Conservation (phyloP, 2,329 filamentous ascomycete species). For the Herpotrichia juniperi region DNA sequence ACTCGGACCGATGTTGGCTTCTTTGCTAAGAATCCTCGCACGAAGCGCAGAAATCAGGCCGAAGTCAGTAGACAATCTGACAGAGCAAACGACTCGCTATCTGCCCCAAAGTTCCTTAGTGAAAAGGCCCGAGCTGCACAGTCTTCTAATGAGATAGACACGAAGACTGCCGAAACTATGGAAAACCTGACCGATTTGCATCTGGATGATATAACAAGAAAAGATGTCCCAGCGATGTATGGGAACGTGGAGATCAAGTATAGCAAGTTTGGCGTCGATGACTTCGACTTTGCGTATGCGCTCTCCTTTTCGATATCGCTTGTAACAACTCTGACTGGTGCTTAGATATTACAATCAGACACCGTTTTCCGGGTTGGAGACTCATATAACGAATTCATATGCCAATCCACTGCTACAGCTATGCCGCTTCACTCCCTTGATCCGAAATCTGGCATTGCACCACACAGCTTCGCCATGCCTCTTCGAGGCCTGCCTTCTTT, state of each 20-base stretch:
- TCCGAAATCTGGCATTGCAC: constrained; percentile 86
- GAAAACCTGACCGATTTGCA: constrained; percentile 72
- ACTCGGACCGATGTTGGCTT: constrained; percentile 76
- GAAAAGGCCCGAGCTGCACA: constrained; percentile 80
- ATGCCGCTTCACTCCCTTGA: constrained; percentile 84
- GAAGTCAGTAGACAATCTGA: constrained; percentile 73
- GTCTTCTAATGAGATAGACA: constrained; percentile 32
- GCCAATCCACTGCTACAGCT: constrained; percentile 91
- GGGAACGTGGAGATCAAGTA: constrained; percentile 97
- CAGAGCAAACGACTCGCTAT: constrained; percentile 65
- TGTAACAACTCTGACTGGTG: constrained; percentile 17
- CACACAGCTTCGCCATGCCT: constrained; percentile 87
- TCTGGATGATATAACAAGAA: constrained; percentile 73
- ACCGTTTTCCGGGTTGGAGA: constrained; percentile 87
- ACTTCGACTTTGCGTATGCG: constrained; percentile 91
- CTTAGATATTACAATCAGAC: constrained; percentile 92
- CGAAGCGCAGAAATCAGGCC: constrained; percentile 78
- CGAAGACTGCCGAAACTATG: constrained; percentile 58
- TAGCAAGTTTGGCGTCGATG: constrained; percentile 98
- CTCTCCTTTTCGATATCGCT: background rate
- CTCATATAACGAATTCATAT: constrained; percentile 95
- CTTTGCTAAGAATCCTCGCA: constrained; percentile 78
- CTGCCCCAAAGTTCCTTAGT: constrained; percentile 91
- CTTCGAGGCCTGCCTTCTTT: constrained; percentile 83
- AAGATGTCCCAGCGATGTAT: constrained; percentile 87